Conservation (phyloP, 192 early-diverging fungal species). For the Coemansia sp. region DNA sequence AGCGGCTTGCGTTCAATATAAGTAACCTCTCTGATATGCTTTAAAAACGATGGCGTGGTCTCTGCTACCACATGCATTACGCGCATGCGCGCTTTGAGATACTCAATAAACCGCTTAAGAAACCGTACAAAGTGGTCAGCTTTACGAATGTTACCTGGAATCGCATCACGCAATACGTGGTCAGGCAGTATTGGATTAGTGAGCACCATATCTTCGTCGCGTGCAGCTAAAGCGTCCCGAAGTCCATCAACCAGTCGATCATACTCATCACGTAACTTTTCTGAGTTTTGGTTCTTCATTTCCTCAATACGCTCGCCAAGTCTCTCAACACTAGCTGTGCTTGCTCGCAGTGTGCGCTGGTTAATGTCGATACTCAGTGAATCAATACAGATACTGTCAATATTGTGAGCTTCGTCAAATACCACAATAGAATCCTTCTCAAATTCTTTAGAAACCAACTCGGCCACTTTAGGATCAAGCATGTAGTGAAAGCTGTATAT, state of each 20-base stretch:
- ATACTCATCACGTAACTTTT: constrained; percentile 90
- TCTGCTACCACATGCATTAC: constrained; percentile 98
- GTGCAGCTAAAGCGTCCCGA: constrained; percentile 64
- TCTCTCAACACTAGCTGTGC: constrained; percentile 73
- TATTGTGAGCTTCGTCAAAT: constrained; percentile 99
- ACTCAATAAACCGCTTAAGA: constrained; percentile 93
- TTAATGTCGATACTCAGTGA: constrained; percentile 93
- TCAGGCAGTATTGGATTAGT: constrained; percentile 94
- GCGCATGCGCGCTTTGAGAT: constrained; percentile 94
- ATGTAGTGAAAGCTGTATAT: constrained; percentile 99
- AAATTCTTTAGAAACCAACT: constrained; percentile 92
- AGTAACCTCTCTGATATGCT: constrained; percentile 92
- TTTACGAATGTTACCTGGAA: constrained; percentile 95
- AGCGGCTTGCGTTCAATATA: constrained; percentile 93
- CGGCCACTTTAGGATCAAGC: constrained; percentile 99
- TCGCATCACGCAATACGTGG: constrained; percentile 86
- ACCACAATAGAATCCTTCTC: constrained; percentile 95
- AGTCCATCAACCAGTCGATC: constrained; percentile 85
- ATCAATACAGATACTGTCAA: constrained; percentile 99
- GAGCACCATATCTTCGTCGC: constrained; percentile 86
- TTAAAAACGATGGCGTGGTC: constrained; percentile 88
- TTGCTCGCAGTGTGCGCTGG: constrained; percentile 84
- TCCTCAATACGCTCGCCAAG: constrained; percentile 72
- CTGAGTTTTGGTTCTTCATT: constrained; percentile 83
- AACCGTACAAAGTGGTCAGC: constrained; percentile 99